Evolutionary conservation across 257 asterid genomes (phyloP), one percentile per base, ranked within the genome.

Genomic region (Solanum phureja): DNA sequence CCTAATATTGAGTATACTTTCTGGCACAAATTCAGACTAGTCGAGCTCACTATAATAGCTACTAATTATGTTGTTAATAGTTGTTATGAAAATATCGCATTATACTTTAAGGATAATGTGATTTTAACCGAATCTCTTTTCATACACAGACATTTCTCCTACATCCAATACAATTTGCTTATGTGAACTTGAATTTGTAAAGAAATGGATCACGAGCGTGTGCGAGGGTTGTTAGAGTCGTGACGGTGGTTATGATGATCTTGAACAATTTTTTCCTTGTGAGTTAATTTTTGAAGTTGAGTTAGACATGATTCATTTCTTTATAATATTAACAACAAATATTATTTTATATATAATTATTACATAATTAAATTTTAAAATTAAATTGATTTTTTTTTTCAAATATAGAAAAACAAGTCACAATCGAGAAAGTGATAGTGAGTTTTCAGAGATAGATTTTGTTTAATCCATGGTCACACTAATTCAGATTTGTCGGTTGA

Each of bases 401-500:
- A 11, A 64, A 64, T n/a, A 24, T 64, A 10, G 3, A 64, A 64
- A n/a, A 64, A 24, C 7, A 11, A 64, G 34, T 11, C 72, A 64
- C 10, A 64, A 64, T 64, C 8, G 33, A 64, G 72, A 64, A n/a
- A 8, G 64, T 56, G n/a, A 19, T 56, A 3, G 64, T 2, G 10
- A 19, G 1, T 56, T 56, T 56, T 18, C 6, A 52, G n/a, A 52
- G 62, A 56, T 18, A 56, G 11, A n/a, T 79, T 79, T 44, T 27
- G 27, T 38, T 8, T 44, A 79, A 79, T 44, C 66, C 24, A 44
- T 27, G 64, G 64, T 23, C 84, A 79, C 38, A 44, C 4, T 44
- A 42, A 18, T 79, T 79, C 27, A 79, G 66, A 79, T 79, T 79
- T 79, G 85, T 79, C 85, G 85, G 85, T 46, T 46, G 40, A 44